Conservation (phyloP, 345 rosid species). For the Bretschneidera sinensis region DNA sequence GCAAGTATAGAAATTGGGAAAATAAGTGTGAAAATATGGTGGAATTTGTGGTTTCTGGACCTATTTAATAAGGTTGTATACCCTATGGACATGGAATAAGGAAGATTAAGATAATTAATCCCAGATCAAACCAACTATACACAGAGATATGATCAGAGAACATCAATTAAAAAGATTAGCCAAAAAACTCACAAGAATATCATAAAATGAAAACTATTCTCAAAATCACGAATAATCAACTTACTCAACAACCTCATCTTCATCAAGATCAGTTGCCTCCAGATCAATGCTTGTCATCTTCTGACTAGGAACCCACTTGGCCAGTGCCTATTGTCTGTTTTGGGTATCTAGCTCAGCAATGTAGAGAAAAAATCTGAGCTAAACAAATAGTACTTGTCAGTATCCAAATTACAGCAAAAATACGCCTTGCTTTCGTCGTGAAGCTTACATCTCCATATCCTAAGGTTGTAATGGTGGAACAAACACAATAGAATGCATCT, state of each 20-base stretch:
- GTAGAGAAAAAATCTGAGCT: conserved; percentile 66
- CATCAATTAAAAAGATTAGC: neutral
- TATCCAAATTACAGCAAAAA: conserved; percentile 75
- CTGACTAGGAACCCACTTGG: conserved; percentile 62
- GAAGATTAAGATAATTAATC: neutral
- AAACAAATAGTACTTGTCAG: conserved; percentile 49
- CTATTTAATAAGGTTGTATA: conserved; percentile 80
- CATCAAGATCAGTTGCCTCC: conserved; percentile 83
- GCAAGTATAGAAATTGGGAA: too few relatives aligned
- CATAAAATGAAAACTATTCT: neutral
- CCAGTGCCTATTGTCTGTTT: conserved; percentile 51
- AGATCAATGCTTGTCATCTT: conserved; percentile 56
- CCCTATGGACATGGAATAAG: conserved; percentile 16
- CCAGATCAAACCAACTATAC: neutral
- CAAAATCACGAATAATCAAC: conserved; percentile 10
- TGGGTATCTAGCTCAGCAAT: conserved; percentile 63
- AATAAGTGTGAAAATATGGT: too few relatives aligned
- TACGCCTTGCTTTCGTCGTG: conserved; percentile 47
- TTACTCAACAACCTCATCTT: conserved; percentile 71
- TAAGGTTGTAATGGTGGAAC: conserved; percentile 74
- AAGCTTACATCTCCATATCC: conserved; percentile 90
- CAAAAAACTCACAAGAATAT: conserved; percentile 1
- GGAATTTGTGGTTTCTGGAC: too few relatives aligned
- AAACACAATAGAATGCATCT: conserved; percentile 78
- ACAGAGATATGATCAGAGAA: neutral